These are phyloP conservation scores for Parathielavia appendiculata DNA, from an alignment of 495 filamentous ascomycete genomes.

Conservation along the genomic window DNA sequence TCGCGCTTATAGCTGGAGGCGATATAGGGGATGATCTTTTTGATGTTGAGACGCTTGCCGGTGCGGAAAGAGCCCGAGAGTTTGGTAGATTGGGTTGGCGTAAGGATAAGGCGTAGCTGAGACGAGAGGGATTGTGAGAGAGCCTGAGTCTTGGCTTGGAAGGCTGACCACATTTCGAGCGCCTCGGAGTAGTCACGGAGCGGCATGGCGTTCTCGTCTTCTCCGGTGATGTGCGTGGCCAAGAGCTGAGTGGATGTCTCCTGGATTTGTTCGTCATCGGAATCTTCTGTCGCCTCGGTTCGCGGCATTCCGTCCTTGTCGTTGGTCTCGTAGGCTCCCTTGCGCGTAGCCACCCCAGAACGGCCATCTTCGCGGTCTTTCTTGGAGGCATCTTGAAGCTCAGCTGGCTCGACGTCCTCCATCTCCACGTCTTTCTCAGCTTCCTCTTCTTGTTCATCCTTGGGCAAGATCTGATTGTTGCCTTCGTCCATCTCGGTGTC, in stretches of 20 bases:
- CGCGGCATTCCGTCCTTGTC: constrained; percentile 29
- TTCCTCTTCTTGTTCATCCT: constrained; percentile 57
- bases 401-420: constrained; percentile 36
- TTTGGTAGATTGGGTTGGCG: constrained; percentile 90
- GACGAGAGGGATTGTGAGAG: constrained; percentile 85
- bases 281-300: constrained; percentile 33
- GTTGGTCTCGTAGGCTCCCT: constrained; percentile 40
- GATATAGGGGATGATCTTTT: constrained; percentile 98
- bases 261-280: constrained; percentile 55
- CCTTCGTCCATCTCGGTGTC: constrained; percentile 62
- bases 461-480: constrained; percentile 41
- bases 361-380: constrained; percentile 39
- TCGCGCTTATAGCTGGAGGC: constrained; percentile 95
- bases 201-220: constrained; percentile 33
- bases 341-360: constrained; percentile 45
- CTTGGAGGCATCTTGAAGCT: constrained; percentile 40
- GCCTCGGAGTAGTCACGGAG: constrained; percentile 54
- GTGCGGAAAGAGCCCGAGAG: constrained; percentile 96
- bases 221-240: constrained; percentile 60
- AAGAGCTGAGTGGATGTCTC: constrained; percentile 69
- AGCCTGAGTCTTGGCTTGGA: constrained; percentile 75
- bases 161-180: constrained; percentile 74
- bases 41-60: constrained; percentile 97
- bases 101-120: constrained; percentile 90
- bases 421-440: constrained; percentile 38